Base-by-base conservation (phyloP, 2,329 filamentous ascomycete species). In the Cordyceps fumosorosea region DNA sequence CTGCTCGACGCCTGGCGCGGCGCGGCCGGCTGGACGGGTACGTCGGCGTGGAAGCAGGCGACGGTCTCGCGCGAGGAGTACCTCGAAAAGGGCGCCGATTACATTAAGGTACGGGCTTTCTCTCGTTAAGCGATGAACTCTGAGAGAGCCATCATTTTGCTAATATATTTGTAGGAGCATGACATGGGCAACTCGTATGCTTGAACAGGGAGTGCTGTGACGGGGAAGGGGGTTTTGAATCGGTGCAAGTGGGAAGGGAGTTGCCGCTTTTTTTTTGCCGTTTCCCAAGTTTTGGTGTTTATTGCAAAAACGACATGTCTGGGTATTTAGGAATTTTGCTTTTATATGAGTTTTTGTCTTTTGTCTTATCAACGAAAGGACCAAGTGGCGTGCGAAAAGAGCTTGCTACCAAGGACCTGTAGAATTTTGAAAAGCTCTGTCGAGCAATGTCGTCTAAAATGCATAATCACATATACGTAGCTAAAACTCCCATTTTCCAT, bases 1-100 rank as follows among this genome's bases (percentile, higher is more conserved):
- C 73, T 95, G 29, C 78, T 96, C 42, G 95, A 99, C 80, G 90
- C 93, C 3, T 99, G 95, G 95, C 90, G 84, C 74, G 95, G 95
- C 8, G 95, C 95, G 1, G 93, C 95, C 14, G 81, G 84, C 65
- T 99, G 95, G 93, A 89, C 88, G 20, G 80, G 83, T 14, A 80
- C 81, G 1, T 72, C 79, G 37, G 80, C 81, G 22, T 87, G 87
- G 76, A 85, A 81, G 72, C 75, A 78, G 42, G 85, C 86, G 5
- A 88, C 86, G 64, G 83, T 99, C 48, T 89, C 88, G 1, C 86
- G 84, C 69, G 88, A 89, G 67, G 95, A 98, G 75, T 99, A 91
- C 76, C 74, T 85, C 68, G 95, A 99, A 80, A 97, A 96, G 80
- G 95, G 95, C 1, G 81, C 86, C 24, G 93, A 98, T 69, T 98